Conservation (phyloP, 2,329 filamentous ascomycete species). For the Pseudopithomyces maydicus region DNA sequence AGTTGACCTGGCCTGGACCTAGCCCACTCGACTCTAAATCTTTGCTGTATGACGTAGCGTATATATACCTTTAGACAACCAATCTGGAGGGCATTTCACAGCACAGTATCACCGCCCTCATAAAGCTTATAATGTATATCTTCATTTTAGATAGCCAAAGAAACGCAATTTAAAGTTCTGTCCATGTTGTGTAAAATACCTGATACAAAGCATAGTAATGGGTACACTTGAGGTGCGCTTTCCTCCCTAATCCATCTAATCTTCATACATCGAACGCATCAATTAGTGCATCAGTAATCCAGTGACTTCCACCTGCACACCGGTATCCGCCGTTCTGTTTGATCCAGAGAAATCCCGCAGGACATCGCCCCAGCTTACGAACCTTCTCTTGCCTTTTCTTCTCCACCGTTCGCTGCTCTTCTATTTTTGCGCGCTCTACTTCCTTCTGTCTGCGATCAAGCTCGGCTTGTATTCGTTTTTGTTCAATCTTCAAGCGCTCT, state of each 20-base stretch:
- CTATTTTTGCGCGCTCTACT: slow-evolving; percentile 47
- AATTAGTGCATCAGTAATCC: slow-evolving; percentile 45
- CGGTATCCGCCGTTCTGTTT: slow-evolving; percentile 63
- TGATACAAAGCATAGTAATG: no score
- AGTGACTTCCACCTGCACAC: slow-evolving; percentile 67
- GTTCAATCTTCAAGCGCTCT: slow-evolving; percentile 25
- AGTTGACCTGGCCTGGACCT: no score
- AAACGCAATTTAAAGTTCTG: no score
- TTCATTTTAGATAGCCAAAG: no score
- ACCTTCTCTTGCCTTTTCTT: slow-evolving; percentile 55
- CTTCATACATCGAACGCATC: slow-evolving; percentile 9
- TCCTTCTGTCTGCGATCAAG: slow-evolving; percentile 27
- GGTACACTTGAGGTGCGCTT: background rate
- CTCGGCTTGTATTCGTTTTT: slow-evolving; percentile 22
- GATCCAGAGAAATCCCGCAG: slow-evolving; percentile 65
- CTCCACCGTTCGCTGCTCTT: slow-evolving; percentile 46
- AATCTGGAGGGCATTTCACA: no score
- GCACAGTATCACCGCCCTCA: no score
- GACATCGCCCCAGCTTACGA: slow-evolving; percentile 60
- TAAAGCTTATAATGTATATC: no score
- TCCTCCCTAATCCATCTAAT: background rate
- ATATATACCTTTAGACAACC: no score
- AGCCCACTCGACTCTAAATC: no score
- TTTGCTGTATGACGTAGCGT: no score
- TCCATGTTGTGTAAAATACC: no score